Percentiles rank a stretch among this genome's conserved stretches.
These are phyloP conservation scores for Hansfordia pulvinata DNA, from an alignment of 2,329 filamentous ascomycete species.

Conservation along the genomic window DNA sequence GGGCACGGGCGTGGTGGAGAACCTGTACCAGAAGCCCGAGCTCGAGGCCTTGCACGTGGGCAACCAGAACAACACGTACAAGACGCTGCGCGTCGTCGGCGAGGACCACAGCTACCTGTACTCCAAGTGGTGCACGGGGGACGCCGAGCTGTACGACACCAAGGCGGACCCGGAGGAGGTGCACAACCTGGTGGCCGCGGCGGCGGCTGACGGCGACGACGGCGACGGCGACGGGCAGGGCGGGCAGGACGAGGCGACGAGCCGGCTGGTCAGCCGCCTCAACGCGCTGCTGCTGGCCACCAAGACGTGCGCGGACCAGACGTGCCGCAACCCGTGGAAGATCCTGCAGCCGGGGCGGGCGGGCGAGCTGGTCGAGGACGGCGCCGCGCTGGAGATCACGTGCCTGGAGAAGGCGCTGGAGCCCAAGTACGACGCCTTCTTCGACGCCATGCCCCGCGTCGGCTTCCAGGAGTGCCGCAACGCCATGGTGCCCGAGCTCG, in stretches of 20 bases:
- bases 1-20: no score
- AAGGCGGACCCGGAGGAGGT: conserved; percentile 41
- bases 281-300: conserved; percentile 45
- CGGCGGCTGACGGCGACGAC: background rate
- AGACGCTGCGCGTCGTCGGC: conserved; percentile 39
- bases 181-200: conserved; percentile 22
- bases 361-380: background rate
- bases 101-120: conserved; percentile 48
- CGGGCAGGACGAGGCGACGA: conserved; percentile 14
- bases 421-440: no score
- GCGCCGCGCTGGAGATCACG: background rate
- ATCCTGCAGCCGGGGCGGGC: conserved; percentile 37
- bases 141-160: conserved; percentile 53
- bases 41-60: conserved; percentile 11
- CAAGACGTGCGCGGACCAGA: conserved; percentile 42
- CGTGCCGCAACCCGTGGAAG: conserved; percentile 42
- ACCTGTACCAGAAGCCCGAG: conserved; percentile 7
- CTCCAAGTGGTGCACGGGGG: conserved; percentile 55
- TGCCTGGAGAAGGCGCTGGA: background rate
- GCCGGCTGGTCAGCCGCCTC: conserved; percentile 32
- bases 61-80: conserved; percentile 41
- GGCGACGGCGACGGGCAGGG: background rate
- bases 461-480: no score
- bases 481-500: no score
- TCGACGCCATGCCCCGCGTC: no score